Base-by-base conservation (phyloP, 1,139 yeast genomes). In the Candida sp. region DNA sequence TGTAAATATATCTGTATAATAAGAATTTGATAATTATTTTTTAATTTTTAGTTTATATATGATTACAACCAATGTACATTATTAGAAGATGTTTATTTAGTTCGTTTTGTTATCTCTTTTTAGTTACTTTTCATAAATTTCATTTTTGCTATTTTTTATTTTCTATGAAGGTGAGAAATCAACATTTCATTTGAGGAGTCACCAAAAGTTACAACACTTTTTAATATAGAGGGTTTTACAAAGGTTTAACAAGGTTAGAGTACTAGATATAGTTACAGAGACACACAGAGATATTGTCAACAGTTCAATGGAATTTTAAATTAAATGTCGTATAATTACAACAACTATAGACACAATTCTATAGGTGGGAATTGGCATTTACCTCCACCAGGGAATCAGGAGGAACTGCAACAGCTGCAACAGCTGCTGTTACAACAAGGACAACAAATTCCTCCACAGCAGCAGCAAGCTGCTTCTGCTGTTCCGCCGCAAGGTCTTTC, bases 301-400 rank as follows among this genome's bases (percentile, higher is more conserved):
- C 19, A 15, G 19, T 15, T 15, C 19, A 15, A 22, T 21, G 37
- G 11, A 35, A 35, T 9, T 11, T 15, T 11, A 9, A 29, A n/a
- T 36, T 27, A 22, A 21, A 57, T 54, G 56, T 48, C 57, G 9
- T 51, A 53, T 50, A 57, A 52, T 46, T 55, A 62, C 51, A 67
- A 66, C 50, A 56, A 51, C 54, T 63, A 58, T 52, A 56, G 75
- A 44, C 76, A 70, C 54, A 70, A 64, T 47, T 70, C 75, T 11
- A 61, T 70, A 33, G 76, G 77, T 9, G 75, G 75, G 5, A 68
- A 59, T 51, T 71, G 76, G 76, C 70, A 61, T 45, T 51, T 66
- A 45, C 68, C 66, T 15, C 66, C 66, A 3, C 63, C 38, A 51
- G 46, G 38, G 54, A 45, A 35, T 49, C 54, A 43, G 37, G 61